Conservation (phyloP, 2,329 filamentous ascomycete genomes). For the Whalleya microplaca region DNA sequence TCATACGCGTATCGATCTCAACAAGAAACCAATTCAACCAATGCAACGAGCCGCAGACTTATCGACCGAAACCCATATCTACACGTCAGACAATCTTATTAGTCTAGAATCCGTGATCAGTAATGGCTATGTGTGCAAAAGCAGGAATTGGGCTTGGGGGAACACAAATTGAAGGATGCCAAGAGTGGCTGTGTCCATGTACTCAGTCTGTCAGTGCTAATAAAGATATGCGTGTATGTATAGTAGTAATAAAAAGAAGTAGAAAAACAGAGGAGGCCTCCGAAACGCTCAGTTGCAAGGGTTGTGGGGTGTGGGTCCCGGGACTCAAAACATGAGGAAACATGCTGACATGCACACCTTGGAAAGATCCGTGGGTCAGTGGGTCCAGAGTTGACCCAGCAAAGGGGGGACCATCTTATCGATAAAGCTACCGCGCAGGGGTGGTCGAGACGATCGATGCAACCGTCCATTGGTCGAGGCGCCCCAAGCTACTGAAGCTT, state of each 20-base stretch:
- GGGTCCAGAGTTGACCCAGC: background rate
- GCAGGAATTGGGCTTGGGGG: no score
- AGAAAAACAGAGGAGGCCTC: background rate
- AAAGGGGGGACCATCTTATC: background rate
- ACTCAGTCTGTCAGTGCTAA: background rate
- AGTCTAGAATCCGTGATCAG: background rate
- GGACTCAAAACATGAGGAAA: no score
- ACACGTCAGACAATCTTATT: background rate
- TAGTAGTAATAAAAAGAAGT: background rate
- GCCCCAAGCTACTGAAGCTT: background rate
- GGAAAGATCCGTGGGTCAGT: background rate
- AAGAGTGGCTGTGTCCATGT: conserved; percentile 31
- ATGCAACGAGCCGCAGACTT: background rate
- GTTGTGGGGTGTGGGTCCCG: background rate
- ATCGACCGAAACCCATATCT: background rate
- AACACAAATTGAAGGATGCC: conserved; percentile 10
- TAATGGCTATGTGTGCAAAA: no score
- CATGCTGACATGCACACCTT: background rate
- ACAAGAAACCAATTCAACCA: background rate
- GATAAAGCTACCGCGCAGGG: background rate
- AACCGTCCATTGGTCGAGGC: background rate
- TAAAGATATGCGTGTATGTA: background rate
- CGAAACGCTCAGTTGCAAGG: background rate
- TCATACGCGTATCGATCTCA: no score
- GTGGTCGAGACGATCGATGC: background rate